Evolutionary conservation across 768 basidiomycete genomes (phyloP).

Genomic region (Tubosaeta sp.): DNA sequence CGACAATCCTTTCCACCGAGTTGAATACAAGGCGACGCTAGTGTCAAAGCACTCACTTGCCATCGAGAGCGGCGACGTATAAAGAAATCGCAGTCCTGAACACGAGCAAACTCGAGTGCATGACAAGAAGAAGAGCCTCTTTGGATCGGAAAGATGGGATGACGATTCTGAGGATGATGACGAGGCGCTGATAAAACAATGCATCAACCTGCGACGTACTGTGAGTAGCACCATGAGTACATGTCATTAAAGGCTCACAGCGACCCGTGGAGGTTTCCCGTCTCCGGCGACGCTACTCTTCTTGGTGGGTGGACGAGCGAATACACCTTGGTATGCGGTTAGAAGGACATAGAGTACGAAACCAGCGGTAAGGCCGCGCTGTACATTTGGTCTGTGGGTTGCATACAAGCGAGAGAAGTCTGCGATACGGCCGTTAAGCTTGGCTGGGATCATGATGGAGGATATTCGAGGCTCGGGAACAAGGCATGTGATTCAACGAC

Average conservation of each 20-base stretch:
- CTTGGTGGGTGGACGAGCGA: slow-evolving; percentile 36
- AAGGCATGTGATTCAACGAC: slow-evolving; percentile 11
- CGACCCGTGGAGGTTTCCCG: slow-evolving; percentile 57
- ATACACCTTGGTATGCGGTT: slow-evolving; percentile 56
- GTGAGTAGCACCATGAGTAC: not conserved
- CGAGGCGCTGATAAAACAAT: slow-evolving; percentile 80
- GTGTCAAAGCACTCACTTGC: slow-evolving; percentile 52
- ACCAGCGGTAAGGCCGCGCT: slow-evolving; percentile 61
- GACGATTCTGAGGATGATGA: slow-evolving; percentile 75
- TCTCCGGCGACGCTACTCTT: slow-evolving; percentile 20
- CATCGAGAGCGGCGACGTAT: slow-evolving; percentile 92
- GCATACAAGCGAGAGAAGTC: slow-evolving; percentile 52
- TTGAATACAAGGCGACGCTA: slow-evolving; percentile 1
- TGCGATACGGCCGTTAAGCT: slow-evolving; percentile 37
- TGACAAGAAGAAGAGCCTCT: slow-evolving; percentile 80
- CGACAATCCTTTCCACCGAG: slow-evolving; percentile 70
- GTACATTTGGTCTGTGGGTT: slow-evolving; percentile 63
- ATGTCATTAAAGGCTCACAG: slow-evolving; percentile 42
- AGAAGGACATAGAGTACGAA: slow-evolving; percentile 72
- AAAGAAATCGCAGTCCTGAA: slow-evolving; percentile 89
- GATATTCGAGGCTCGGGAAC: not conserved
- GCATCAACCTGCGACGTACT: slow-evolving; percentile 68
- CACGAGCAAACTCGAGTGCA: slow-evolving; percentile 87
- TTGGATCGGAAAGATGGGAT: slow-evolving; percentile 83
- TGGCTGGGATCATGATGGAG: slow-evolving; percentile 25